Percentiles rank a stretch among this genome's conserved stretches.
These are phyloP conservation scores for Pyricularia pennisetigena DNA, from an alignment of 2,329 filamentous ascomycete genomes.

Conservation along the genomic window DNA sequence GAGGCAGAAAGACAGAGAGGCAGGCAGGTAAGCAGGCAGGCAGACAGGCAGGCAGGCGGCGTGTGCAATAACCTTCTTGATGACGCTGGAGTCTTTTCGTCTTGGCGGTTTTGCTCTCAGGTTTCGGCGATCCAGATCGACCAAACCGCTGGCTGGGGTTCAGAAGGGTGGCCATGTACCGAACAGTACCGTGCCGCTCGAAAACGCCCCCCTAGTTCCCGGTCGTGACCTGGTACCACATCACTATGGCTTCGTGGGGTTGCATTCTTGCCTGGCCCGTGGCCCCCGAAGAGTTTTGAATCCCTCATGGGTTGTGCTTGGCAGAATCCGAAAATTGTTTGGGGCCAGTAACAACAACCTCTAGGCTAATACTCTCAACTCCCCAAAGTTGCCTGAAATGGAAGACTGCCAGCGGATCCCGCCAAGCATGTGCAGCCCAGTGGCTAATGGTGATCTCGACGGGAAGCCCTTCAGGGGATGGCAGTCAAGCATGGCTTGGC, in stretches of 20 bases:
- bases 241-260: neutral
- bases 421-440: neutral
- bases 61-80: neutral
- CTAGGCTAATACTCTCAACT: neutral
- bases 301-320: neutral
- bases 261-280: neutral
- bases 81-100: neutral
- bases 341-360: neutral
- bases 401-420: neutral
- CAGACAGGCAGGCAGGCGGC: neutral
- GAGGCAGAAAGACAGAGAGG: neutral
- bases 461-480: neutral
- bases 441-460: neutral
- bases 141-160: neutral
- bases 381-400: neutral
- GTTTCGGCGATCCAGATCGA: slow-evolving; percentile 1
- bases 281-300: neutral
- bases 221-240: neutral
- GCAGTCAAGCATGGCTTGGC: neutral
- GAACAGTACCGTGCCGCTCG: neutral
- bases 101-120: neutral
- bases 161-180: neutral
- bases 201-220: no score
- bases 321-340: neutral
- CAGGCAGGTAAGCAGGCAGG: neutral